phyloP scores from a whole-genome alignment of 345 rosid species.

The Lumnitzera racemosa region DNA sequence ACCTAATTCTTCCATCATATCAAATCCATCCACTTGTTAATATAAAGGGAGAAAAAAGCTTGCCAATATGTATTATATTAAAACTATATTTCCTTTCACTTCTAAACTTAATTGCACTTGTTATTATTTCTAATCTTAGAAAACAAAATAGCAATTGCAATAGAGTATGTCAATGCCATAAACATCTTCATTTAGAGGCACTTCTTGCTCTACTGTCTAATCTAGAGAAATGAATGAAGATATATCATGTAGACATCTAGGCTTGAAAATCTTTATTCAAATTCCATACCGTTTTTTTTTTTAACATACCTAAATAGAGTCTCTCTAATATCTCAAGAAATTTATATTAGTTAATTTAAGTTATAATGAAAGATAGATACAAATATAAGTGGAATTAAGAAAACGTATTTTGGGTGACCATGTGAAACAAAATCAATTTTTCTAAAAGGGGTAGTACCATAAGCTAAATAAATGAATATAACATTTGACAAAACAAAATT shows the following conservation, averaged over 20 bases:
- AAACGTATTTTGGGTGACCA: too few relatives aligned
- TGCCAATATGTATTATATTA: neutral
- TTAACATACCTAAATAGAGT: conserved; percentile 57
- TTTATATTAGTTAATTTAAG: too few relatives aligned
- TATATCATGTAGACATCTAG: conserved; percentile 17
- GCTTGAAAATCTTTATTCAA: conserved; percentile 92
- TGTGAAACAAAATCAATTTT: too few relatives aligned
- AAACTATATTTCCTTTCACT: conserved; percentile 3
- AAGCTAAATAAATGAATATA: too few relatives aligned
- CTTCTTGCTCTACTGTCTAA: conserved; percentile 9
- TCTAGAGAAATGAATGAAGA: conserved; percentile 11
- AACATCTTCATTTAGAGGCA: conserved; percentile 3
- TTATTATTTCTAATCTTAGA: conserved; percentile 11
- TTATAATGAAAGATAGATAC: too few relatives aligned
- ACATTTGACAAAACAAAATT: too few relatives aligned
- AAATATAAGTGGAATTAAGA: too few relatives aligned
- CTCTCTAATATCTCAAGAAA: conserved; percentile 21
- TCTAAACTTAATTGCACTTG: conserved; percentile 2
- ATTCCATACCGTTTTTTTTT: conserved; percentile 64
- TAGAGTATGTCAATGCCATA: neutral
- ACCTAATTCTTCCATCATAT: too few relatives aligned
- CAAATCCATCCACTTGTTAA: too few relatives aligned
- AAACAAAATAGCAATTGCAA: conserved; percentile 3
- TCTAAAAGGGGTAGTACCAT: too few relatives aligned
- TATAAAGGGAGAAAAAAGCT: neutral